Percentiles rank a stretch among this genome's conserved stretches.
Conservation (phyloP, 164 flowering plant genomes). For the Kingdonia uniflora region DNA sequence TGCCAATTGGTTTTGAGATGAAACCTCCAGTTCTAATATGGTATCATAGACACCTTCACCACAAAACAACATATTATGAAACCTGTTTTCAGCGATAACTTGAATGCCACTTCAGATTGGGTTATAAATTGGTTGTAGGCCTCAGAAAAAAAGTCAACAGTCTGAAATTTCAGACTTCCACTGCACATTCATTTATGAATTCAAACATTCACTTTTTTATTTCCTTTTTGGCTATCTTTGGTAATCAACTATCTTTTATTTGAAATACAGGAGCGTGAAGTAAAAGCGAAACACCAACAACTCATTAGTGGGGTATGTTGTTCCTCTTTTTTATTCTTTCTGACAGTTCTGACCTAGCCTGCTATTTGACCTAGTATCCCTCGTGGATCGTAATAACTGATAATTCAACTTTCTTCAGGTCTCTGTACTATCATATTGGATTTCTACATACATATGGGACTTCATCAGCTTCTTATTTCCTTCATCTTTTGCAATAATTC, state of each 20-base stretch:
- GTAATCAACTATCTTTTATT: too few relatives aligned
- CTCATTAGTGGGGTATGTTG: constrained; percentile 86
- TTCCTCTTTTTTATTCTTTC: background rate
- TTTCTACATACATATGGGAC: constrained; percentile 88
- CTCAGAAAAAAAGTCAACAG: too few relatives aligned
- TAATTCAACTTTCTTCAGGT: constrained; percentile 37
- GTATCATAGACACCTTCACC: too few relatives aligned
- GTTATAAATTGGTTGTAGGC: too few relatives aligned
- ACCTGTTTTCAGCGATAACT: too few relatives aligned
- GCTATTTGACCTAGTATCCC: background rate
- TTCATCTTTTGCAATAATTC: constrained; percentile 57
- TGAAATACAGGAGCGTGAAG: constrained; percentile 78
- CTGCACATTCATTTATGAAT: too few relatives aligned
- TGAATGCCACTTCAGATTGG: too few relatives aligned
- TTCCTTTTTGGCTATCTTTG: background rate
- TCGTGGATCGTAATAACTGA: background rate
- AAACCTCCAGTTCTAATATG: too few relatives aligned
- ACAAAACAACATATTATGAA: too few relatives aligned
- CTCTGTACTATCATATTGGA: constrained; percentile 81
- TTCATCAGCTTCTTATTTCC: constrained; percentile 90
- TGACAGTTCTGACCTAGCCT: background rate
- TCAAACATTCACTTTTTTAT: too few relatives aligned
- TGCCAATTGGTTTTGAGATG: too few relatives aligned
- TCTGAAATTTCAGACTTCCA: too few relatives aligned
- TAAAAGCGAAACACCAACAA: constrained; percentile 95